Conservation (phyloP, 2,329 filamentous ascomycete genomes). For the Cladophialophora chaetospira region DNA sequence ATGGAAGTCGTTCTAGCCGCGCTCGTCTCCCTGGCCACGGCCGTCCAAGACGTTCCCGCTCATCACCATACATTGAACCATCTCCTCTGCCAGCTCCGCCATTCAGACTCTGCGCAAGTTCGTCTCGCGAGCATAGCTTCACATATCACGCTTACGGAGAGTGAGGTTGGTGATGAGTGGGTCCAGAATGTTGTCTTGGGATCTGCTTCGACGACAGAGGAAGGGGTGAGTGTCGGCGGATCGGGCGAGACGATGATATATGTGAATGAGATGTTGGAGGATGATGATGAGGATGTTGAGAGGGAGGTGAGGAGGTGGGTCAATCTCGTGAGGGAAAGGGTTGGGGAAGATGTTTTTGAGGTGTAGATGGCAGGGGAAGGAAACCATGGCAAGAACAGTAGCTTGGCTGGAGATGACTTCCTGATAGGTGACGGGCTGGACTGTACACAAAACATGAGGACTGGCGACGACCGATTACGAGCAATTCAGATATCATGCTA, state of each 20-base stretch:
- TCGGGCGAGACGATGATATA: constrained; percentile 83
- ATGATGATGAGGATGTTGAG: constrained; percentile 93
- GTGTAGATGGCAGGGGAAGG: too few relatives aligned
- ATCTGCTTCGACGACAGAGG: constrained; percentile 4
- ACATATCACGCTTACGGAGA: constrained; percentile 75
- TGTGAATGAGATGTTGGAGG: constrained; percentile 93
- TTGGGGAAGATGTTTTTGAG: constrained; percentile 70
- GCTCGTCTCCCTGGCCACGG: constrained; percentile 51
- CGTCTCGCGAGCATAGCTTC: constrained; percentile 80
- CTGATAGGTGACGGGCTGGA: too few relatives aligned
- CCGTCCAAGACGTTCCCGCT: constrained; percentile 70
- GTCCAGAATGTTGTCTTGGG: constrained; percentile 52
- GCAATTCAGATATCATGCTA: too few relatives aligned
- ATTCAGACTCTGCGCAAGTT: constrained; percentile 67
- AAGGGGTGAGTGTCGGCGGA: constrained; percentile 21
- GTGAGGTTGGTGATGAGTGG: constrained; percentile 83
- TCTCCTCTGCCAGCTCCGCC: constrained; percentile 73
- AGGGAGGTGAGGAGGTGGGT: constrained; percentile 89
- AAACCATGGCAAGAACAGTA: too few relatives aligned
- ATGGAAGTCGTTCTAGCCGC: constrained; percentile 38
- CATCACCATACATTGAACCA: constrained; percentile 90
- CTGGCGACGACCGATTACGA: too few relatives aligned
- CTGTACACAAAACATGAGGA: too few relatives aligned
- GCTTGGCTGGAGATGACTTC: too few relatives aligned
- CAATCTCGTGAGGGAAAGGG: constrained; percentile 78